Base-by-base conservation (phyloP, 139 green algal genomes). In the Tetraselmis striata region DNA sequence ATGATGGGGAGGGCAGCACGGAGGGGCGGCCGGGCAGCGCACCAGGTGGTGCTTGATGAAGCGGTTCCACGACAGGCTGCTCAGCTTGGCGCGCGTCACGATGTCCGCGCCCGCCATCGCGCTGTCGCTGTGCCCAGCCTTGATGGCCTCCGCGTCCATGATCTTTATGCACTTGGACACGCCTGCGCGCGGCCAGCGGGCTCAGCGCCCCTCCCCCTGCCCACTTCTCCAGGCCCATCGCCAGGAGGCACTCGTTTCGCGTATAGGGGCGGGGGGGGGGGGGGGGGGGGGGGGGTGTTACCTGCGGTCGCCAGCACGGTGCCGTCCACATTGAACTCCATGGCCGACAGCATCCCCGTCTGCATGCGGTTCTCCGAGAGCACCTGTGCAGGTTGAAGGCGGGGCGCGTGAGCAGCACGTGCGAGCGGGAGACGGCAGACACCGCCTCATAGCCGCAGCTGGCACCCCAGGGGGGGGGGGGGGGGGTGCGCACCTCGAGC, bases 151-250 rank as follows among this genome's bases (percentile, higher is more conserved):
- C 29, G 29, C 29, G 18, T 79, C 29, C 29, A 45, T 45, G 5
- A 79, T 31, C 18, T 31, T 79, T 5, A 79, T 79, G 18, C 29
- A 31, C 29, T 79, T 79, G 76, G 76, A 79, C 29, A 79, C 76
- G 29, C 76, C 76, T 18, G n/a, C n/a, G n/a, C n/a, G n/a, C n/a
- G n/a, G n/a, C n/a, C n/a, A n/a, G n/a, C n/a, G n/a, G n/a, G n/a
- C n/a, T n/a, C n/a, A n/a, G n/a, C n/a, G n/a, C n/a, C n/a, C n/a
- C n/a, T n/a, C n/a, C n/a, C n/a, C n/a, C n/a, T n/a, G n/a, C n/a
- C n/a, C n/a, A n/a, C n/a, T n/a, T n/a, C n/a, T n/a, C n/a, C n/a
- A n/a, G n/a, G n/a, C n/a, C n/a, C n/a, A n/a, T n/a, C n/a, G n/a
- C n/a, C n/a, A n/a, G n/a, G n/a, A n/a, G n/a, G n/a, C n/a, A n/a